Percentiles rank a stretch among this genome's conserved stretches.
Conservation (phyloP, 768 basidiomycete genomes). For the Rhodosporidiobolus odoratus region DNA sequence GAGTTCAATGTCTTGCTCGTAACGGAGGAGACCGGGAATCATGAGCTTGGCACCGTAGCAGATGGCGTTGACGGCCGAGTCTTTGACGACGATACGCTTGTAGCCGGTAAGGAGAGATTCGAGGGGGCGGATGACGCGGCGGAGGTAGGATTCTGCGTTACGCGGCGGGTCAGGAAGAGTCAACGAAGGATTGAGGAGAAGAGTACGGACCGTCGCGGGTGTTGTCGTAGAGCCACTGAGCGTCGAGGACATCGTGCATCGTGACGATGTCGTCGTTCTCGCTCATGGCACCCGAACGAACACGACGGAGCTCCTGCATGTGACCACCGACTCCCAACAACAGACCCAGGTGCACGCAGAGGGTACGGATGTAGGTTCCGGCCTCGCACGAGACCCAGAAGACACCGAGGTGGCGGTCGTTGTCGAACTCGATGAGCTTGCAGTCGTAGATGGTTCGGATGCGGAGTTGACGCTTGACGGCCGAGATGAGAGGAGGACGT, state of each 20-base stretch:
- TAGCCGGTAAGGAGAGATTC: slow-evolving; percentile 91
- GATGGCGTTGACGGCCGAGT: slow-evolving; percentile 97
- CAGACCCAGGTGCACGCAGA: slow-evolving; percentile 94
- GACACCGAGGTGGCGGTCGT: slow-evolving; percentile 89
- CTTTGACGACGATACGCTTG: slow-evolving; percentile 98
- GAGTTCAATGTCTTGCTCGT: slow-evolving; percentile 83
- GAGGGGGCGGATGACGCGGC: slow-evolving; percentile 86
- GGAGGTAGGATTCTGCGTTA: slow-evolving; percentile 79
- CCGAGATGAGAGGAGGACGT: slow-evolving; percentile 95
- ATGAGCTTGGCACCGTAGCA: slow-evolving; percentile 99
- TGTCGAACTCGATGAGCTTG: slow-evolving; percentile 91
- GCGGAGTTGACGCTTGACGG: slow-evolving; percentile 95
- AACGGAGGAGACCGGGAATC: slow-evolving; percentile 96
- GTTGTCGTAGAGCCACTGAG: slow-evolving; percentile 97
- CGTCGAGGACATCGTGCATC: slow-evolving; percentile 99
- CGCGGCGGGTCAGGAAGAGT: background rate
- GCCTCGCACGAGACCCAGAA: slow-evolving; percentile 99
- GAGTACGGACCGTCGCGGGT: slow-evolving; percentile 73
- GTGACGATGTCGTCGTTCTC: slow-evolving; percentile 98
- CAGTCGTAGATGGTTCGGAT: slow-evolving; percentile 96
- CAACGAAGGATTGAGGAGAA: background rate
- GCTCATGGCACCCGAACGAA: slow-evolving; percentile 89
- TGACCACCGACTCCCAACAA: slow-evolving; percentile 96
- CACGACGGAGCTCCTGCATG: slow-evolving; percentile 96
- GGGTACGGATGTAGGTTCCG: slow-evolving; percentile 72